Base-by-base conservation (phyloP, 805 yeast genomes). In the Saccharomycopsis sp. region DNA sequence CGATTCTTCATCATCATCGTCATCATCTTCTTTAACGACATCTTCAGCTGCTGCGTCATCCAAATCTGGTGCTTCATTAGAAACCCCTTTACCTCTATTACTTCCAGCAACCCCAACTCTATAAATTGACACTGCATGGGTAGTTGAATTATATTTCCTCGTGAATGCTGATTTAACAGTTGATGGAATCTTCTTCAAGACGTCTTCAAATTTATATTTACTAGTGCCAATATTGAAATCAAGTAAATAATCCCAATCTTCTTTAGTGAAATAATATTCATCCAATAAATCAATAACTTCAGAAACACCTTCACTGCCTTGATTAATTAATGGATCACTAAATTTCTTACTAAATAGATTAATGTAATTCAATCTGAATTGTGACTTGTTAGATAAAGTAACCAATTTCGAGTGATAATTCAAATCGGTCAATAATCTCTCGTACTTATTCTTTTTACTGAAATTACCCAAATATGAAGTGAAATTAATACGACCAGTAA, bases 391-490 rank as follows among this genome's bases (percentile, higher is more conserved):
- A 0, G 95, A 81, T 16, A 85, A 79, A 0, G 95, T 83, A 48
- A 80, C 73, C 45, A 88, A 70, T 37, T 95, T 75, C 13, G 94
- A 77, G 56, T 89, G 96, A 54, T 90, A 84, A 51, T 88, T 95
- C 44, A 93, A 56, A 56, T 88, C 97, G 53, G 89, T 96, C 33
- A 93, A 68, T 43, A 85, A 59, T 46, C 99, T 72, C 44, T 70
- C 74, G 59, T 76, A 84, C 62, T 93, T 93, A 65, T 80, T 78
- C 13, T 75, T 67, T 62, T 86, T 88, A 17, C 96, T 86, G 56
- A 85, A 85, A 59, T 89, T 90, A 0, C 97, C 98, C 43, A 90
- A 67, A 85, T 89, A 89, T 1, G 81, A 66, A 0, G 96, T 77
- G 65, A 90, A 90, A 62, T 78, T 80, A 44, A 81, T 77, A 52